Conservation (phyloP, 139 green algal genomes). For the Auxenochlorella protothecoides region DNA sequence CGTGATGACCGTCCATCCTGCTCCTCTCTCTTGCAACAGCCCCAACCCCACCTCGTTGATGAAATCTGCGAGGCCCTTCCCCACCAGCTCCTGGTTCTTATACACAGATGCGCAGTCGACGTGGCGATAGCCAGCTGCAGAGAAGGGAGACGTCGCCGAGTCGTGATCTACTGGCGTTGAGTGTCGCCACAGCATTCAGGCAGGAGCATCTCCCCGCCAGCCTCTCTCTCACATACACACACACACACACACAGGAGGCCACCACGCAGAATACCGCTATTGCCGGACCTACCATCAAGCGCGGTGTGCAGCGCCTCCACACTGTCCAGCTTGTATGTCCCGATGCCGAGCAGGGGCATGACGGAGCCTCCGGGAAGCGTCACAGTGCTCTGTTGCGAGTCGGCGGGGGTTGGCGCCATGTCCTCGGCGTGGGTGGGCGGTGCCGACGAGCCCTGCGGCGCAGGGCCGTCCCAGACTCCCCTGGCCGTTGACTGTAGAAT, state of each 20-base stretch:
- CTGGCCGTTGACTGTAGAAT: too few relatives aligned
- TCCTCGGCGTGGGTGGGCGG: slow-evolving; percentile 12
- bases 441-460: slow-evolving; percentile 33
- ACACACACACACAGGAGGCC: not conserved
- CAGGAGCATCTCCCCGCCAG: not conserved
- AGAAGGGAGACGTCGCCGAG: too few relatives aligned
- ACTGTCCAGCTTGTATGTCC: slow-evolving; percentile 46
- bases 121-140: slow-evolving; percentile 49
- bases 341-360: slow-evolving; percentile 62
- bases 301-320: slow-evolving; percentile 31
- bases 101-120: slow-evolving; percentile 73
- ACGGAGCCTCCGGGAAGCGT: slow-evolving; percentile 32
- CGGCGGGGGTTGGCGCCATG: not conserved
- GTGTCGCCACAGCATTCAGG: not conserved
- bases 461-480: slow-evolving; percentile 62
- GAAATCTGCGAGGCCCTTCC: slow-evolving; percentile 49
- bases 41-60: slow-evolving; percentile 14
- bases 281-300: slow-evolving; percentile 1
- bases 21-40: too few relatives aligned
- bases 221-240: not conserved
- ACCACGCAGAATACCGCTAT: not conserved
- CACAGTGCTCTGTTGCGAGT: slow-evolving; percentile 3
- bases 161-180: too few relatives aligned
- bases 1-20: too few relatives aligned
- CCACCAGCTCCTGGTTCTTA: slow-evolving; percentile 55